Evolutionary conservation across 2,329 filamentous ascomycete species (phyloP).

Genomic region (Trematosphaeria pertusa): DNA sequence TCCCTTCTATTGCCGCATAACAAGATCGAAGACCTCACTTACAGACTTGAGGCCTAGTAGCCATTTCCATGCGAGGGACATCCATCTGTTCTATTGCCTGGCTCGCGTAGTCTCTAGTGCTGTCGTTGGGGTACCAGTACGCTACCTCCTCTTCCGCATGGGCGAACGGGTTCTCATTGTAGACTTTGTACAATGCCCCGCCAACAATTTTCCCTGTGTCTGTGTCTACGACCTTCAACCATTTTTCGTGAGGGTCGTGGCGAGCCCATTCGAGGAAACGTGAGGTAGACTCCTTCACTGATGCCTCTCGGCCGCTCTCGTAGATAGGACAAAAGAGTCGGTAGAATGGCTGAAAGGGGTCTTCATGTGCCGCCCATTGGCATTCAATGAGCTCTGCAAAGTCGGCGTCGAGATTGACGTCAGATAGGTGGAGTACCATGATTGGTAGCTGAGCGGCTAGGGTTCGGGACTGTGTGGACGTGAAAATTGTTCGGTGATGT

Average conservation of each 20-base stretch:
- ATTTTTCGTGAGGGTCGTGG: conserved; percentile 30
- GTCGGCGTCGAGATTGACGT: conserved; percentile 10
- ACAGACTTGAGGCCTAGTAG: conserved; percentile 3
- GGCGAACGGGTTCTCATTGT: conserved; percentile 17
- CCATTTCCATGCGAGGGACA: neutral
- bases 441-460: no score
- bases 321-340: conserved; percentile 4
- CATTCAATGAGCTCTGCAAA: conserved; percentile 15
- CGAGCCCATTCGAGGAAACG: conserved; percentile 6
- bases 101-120: conserved; percentile 5
- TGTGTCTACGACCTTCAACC: conserved; percentile 38
- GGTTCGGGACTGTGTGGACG: no score
- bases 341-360: conserved; percentile 13
- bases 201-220: conserved; percentile 33
- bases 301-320: conserved; percentile 1
- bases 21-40: no score
- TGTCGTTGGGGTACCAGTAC: conserved; percentile 12
- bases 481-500: no score
- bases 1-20: no score
- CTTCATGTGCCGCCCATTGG: conserved; percentile 11
- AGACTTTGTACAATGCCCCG: conserved; percentile 40
- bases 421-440: conserved; percentile 8
- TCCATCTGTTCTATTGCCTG: conserved; percentile 10
- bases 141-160: conserved; percentile 18
- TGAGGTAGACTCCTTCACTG: conserved; percentile 1